Evolutionary conservation across 257 asterid genomes (phyloP).

Genomic region (Solanum clarkiae): DNA sequence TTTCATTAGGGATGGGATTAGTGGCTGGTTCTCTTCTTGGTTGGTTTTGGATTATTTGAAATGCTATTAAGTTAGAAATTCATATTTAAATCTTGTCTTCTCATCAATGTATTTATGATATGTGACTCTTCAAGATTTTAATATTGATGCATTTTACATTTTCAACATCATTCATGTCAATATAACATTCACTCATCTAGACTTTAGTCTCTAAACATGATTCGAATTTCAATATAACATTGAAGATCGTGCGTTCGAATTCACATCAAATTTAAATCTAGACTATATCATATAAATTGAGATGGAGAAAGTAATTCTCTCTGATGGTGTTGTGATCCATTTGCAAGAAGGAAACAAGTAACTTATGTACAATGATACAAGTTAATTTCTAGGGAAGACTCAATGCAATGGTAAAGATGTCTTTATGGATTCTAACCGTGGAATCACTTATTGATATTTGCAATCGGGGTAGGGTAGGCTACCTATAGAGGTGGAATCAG

Average conservation of each 20-base stretch:
- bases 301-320: neutral
- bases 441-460: neutral
- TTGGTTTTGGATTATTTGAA: constrained; percentile 70
- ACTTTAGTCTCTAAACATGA: neutral
- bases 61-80: neutral
- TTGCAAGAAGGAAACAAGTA: neutral
- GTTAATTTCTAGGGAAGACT: neutral
- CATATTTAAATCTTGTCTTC: neutral
- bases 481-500: accelerated
- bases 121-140: neutral
- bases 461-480: neutral
- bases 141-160: neutral
- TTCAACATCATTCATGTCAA: neutral
- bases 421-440: neutral
- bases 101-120: neutral
- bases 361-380: neutral
- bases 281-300: neutral
- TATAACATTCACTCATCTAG: neutral
- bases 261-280: neutral
- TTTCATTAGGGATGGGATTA: constrained; percentile 51
- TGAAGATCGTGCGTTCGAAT: neutral
- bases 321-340: neutral
- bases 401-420: neutral
- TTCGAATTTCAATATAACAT: no score
- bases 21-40: constrained; percentile 56